Evolutionary conservation across 2,329 filamentous ascomycete species (phyloP), one percentile per base, ranked within the genome.

Genomic region (Thelonectria blattea): DNA sequence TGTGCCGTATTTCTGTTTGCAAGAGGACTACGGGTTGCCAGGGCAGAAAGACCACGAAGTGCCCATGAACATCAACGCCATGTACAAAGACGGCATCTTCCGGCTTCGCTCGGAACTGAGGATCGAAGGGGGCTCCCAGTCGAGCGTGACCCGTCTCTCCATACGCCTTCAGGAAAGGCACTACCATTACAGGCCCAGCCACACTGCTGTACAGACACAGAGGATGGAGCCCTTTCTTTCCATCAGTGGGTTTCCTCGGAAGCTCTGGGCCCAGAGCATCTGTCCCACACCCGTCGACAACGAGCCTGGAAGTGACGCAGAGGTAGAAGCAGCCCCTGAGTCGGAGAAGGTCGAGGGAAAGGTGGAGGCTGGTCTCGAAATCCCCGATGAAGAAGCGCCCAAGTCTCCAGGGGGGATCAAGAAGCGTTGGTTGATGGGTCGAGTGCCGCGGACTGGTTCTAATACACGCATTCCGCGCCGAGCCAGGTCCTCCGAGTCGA

Each of bases 181-280:
- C 14, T 53, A 53, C 22, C 51, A 27, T 12, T 46, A 34, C 30
- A 46, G 24, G 9, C 37, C 32, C 8, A 46, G 18, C 12, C 37
- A 46, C 41, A 42, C 34, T 5, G 12, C 11, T 8, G 27, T 30
- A 3, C 12, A 34, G 27, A 24, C 45, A n/a, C 42, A 27, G 7
- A 37, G 34, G 2, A 54, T 54, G 5, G 51, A 46, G 24, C 12
- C 24, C 11, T 45, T 54, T 5, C 51, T 54, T 54, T 54, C 51
- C 9, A 46, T 54, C 8, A 54, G 51, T 18, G 51, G 51, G 8
- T 54, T 54, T n/a, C 51, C 51, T 12, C 41, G 51, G 10, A 30
- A 46, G 27, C 41, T 54, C n/a, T 46, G 22, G 17, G 22, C 42
- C 3, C 51, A 34, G 30, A 41, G 37, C 17, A 46, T 46, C 6